Evolutionary conservation across 1,284 basidiomycete genomes (phyloP).

Genomic region (Ustilago nuda): DNA sequence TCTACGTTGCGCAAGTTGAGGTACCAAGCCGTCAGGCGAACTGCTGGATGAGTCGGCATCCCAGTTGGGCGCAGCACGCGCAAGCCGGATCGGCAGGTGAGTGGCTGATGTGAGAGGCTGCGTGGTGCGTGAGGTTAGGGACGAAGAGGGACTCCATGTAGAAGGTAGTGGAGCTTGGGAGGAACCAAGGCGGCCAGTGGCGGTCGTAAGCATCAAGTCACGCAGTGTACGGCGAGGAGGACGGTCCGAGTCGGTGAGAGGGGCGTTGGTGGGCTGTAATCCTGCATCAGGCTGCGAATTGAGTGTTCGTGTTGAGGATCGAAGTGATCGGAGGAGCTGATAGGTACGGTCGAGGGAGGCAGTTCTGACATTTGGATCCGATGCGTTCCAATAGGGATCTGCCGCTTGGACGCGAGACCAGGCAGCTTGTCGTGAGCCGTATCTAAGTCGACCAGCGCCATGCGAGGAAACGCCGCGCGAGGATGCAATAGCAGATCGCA

Average conservation of each 20-base stretch:
- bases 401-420: neutral
- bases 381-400: neutral
- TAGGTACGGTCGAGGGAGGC: constrained; percentile 23
- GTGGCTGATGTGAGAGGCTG: neutral
- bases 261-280: too few relatives aligned
- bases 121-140: neutral
- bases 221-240: constrained; percentile 8
- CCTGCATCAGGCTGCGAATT: neutral
- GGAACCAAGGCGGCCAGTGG: constrained; percentile 4
- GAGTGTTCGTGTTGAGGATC: constrained; percentile 1
- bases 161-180: neutral
- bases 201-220: constrained; percentile 16
- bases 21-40: neutral
- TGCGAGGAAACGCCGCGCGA: constrained; percentile 18
- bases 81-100: neutral
- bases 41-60: neutral
- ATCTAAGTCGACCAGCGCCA: neutral
- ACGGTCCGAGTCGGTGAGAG: neutral
- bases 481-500: constrained; percentile 35
- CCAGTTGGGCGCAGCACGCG: neutral
- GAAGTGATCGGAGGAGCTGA: constrained; percentile 26
- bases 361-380: neutral
- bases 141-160: neutral
- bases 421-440: neutral
- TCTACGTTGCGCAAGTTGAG: constrained; percentile 10